Conservation (phyloP, 345 rosid species). For the Cardamine occulta region DNA sequence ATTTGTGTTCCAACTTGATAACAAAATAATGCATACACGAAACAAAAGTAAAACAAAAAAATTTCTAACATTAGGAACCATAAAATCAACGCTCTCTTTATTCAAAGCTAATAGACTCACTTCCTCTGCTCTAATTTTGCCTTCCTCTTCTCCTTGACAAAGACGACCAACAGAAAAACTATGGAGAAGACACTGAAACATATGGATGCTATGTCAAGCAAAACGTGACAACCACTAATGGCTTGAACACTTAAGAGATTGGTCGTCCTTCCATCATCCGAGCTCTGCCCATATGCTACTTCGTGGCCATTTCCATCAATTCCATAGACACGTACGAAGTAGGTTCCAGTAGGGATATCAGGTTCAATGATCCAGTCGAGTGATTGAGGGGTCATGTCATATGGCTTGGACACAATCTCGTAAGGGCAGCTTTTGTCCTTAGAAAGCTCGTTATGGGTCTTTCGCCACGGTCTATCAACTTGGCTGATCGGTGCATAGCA, state of each 20-base stretch:
- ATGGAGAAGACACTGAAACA: conserved; percentile 54
- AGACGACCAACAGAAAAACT: background rate
- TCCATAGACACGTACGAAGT: conserved; percentile 76
- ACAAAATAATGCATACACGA: background rate
- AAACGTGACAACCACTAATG: conserved; percentile 59
- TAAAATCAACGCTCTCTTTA: background rate
- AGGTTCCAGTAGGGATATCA: conserved; percentile 64
- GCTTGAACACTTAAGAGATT: conserved; percentile 53
- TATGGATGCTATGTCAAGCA: conserved; percentile 57
- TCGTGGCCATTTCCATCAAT: conserved; percentile 32
- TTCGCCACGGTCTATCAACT: conserved; percentile 77
- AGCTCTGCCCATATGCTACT: conserved; percentile 67
- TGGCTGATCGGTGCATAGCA: conserved; percentile 83
- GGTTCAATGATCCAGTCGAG: conserved; percentile 53
- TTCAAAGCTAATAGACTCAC: background rate
- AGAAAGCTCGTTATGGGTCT: conserved; percentile 50
- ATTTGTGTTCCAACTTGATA: background rate
- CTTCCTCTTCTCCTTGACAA: conserved; percentile 4
- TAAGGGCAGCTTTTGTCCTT: conserved; percentile 74
- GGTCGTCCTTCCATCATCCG: conserved; percentile 45
- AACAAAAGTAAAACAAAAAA: background rate
- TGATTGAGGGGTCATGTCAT: conserved; percentile 44
- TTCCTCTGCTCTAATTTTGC: background rate
- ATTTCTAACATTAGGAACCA: background rate
- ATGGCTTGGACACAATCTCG: conserved; percentile 50